Evolutionary conservation across 371 early-diverging fungal genomes (phyloP), one percentile per base, ranked within the genome.

Genomic region (Sporodiniella umbellata): DNA sequence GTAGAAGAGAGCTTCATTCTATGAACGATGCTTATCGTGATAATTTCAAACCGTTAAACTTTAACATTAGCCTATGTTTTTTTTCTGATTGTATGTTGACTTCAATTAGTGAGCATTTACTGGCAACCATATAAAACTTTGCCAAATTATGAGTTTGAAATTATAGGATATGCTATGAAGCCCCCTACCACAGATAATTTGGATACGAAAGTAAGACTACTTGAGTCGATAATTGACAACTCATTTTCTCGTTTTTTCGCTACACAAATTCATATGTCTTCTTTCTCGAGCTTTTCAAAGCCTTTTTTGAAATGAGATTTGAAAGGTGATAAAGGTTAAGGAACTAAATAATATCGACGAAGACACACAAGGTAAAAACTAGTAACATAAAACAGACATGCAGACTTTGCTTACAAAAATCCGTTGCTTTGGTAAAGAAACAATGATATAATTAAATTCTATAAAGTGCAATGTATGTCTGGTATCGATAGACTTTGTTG

Each of bases 271-370:
- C 48, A 42, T 54, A 49, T 53, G 15, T 53, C 45, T 26, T 10
- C 45, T 42, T 47, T 47, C 23, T 47, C 42, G 22, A 33, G 33
- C 21, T 14, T 35, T 17, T 49, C 56, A 48, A 38, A 26, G n/a
- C 39, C 56, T 26, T 55, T 55, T 44, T n/a, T 8, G 45, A 45
- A 55, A 49, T 45, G 44, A 48, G 44, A 46, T 45, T 12, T 38
- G 8, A 45, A 45, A 42, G 43, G 17, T 8, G 15, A 42, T n/a
- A 24, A 43, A 51, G 35, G 8, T 51, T 42, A 26, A 51, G 1
- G n/a, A 51, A 42, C 21, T 42, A 42, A 31, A 18, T n/a, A 31
- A 51, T 42, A 51, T 42, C 17, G 51, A 51, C 43, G 51, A 45
- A 44, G 22, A n/a, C n/a, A 51, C 37, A 43, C 53, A 52, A 52